Evolutionary conservation across 108 stramenopile species (phyloP).

Genomic region (Seminavis robusta): DNA sequence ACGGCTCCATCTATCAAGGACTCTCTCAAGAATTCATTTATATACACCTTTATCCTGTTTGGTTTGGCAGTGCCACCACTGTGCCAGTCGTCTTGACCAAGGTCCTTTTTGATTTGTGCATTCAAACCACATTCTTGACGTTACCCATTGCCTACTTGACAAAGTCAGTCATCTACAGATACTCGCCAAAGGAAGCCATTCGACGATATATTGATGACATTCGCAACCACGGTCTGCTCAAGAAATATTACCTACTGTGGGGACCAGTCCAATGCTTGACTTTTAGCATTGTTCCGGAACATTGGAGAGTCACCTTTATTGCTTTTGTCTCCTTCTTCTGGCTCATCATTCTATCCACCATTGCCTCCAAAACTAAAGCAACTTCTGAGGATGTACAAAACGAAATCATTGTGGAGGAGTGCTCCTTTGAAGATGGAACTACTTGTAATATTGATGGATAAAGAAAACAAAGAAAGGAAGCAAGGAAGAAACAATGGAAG

Average conservation of each 20-base stretch:
- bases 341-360: slow-evolving; percentile 42
- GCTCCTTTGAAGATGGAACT: slow-evolving; percentile 13
- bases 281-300: slow-evolving; percentile 50
- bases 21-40: slow-evolving; percentile 51
- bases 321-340: slow-evolving; percentile 64
- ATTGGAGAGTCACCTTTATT: slow-evolving; percentile 45
- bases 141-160: slow-evolving; percentile 60
- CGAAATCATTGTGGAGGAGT: slow-evolving; percentile 3
- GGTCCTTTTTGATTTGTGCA: slow-evolving; percentile 43
- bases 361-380: slow-evolving; percentile 11
- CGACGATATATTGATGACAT: slow-evolving; percentile 41
- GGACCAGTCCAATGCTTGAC: slow-evolving; percentile 47
- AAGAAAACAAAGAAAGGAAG: no score
- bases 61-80: slow-evolving; percentile 45
- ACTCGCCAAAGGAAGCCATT: slow-evolving; percentile 30
- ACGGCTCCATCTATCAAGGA: slow-evolving; percentile 66
- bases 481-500: no score
- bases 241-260: slow-evolving; percentile 56
- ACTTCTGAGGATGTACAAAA: background rate
- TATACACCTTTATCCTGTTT: slow-evolving; percentile 45
- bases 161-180: slow-evolving; percentile 41
- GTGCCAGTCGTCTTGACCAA: slow-evolving; percentile 30
- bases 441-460: slow-evolving; percentile 29
- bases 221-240: slow-evolving; percentile 38
- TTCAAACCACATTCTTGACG: slow-evolving; percentile 38